Evolutionary conservation across 2,329 filamentous ascomycete species (phyloP).

Genomic region (Diaporthe vexans): DNA sequence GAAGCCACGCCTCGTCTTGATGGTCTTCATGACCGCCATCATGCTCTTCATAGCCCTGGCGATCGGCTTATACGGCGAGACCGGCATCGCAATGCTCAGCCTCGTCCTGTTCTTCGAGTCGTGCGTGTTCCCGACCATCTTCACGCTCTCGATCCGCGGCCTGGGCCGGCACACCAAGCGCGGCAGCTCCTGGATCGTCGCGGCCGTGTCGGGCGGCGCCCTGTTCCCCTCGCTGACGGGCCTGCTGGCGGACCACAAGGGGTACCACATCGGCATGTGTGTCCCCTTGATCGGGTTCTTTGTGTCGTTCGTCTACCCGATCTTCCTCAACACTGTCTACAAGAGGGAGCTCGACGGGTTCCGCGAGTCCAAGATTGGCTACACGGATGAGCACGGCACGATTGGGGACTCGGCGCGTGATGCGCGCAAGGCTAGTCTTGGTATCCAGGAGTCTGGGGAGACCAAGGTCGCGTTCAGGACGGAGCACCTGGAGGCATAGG

Average conservation of each 20-base stretch:
- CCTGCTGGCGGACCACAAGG: conserved; percentile 72
- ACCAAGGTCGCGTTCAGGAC: conserved; percentile 34
- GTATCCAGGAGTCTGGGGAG: conserved; percentile 11
- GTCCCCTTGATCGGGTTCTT: conserved; percentile 73
- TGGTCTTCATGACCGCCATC: conserved; percentile 72
- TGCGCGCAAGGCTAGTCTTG: conserved; percentile 17
- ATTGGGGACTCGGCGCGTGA: conserved; percentile 33
- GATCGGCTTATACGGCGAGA: conserved; percentile 58
- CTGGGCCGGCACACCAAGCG: conserved; percentile 82
- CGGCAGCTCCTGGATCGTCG: conserved; percentile 78
- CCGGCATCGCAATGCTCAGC: conserved; percentile 72
- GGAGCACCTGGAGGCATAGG: conserved; percentile 36
- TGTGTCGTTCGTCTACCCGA: conserved; percentile 65
- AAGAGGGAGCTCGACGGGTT: conserved; percentile 65
- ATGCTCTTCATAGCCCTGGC: conserved; percentile 71
- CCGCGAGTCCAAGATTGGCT: conserved; percentile 57
- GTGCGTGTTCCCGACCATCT: conserved; percentile 85
- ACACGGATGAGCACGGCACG: conserved; percentile 38
- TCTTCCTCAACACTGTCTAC: conserved; percentile 72
- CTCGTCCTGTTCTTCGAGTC: conserved; percentile 82
- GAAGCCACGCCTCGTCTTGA: conserved; percentile 75
- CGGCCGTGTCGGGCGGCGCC: conserved; percentile 78
- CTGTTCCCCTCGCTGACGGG: conserved; percentile 79
- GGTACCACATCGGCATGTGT: conserved; percentile 73
- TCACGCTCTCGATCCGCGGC: conserved; percentile 80